Evolutionary conservation across 2,329 filamentous ascomycete genomes (phyloP).

Genomic region (Colletotrichum trifolii): DNA sequence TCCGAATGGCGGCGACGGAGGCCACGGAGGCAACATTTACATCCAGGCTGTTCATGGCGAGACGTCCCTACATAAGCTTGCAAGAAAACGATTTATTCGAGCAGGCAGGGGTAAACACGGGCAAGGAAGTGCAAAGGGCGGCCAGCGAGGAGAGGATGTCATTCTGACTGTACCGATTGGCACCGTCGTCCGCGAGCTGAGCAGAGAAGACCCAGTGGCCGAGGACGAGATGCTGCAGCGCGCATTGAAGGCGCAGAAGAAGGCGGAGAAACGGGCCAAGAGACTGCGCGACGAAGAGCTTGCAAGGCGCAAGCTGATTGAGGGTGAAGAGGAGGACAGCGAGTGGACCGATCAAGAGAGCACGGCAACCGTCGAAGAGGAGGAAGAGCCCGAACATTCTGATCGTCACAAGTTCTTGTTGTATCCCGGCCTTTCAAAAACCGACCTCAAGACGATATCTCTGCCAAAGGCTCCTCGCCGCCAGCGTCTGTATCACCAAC

Average conservation of each 20-base stretch:
- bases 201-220: conserved; percentile 79
- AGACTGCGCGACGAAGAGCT: conserved; percentile 26
- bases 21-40: conserved; percentile 90
- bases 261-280: conserved; percentile 26
- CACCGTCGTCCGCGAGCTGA: conserved; percentile 87
- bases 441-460: conserved; percentile 69
- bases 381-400: conserved; percentile 53
- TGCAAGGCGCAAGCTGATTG: conserved; percentile 34
- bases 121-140: conserved; percentile 77
- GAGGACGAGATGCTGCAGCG: conserved; percentile 63
- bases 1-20: conserved; percentile 94
- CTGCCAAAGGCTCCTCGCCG: conserved; percentile 64
- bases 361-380: conserved; percentile 20
- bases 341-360: conserved; percentile 16
- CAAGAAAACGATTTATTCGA: conserved; percentile 78
- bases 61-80: conserved; percentile 92
- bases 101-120: conserved; percentile 83
- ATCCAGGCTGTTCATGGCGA: conserved; percentile 93
- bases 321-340: conserved; percentile 23
- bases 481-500: conserved; percentile 72
- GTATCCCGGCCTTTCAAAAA: conserved; percentile 80
- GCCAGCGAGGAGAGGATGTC: conserved; percentile 86
- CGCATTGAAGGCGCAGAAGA: conserved; percentile 28
- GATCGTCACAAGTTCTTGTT: conserved; percentile 83
- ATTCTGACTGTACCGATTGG: conserved; percentile 92